Evolutionary conservation across 352 stramenopile species (phyloP).

Genomic region (Phytophthora pini): DNA sequence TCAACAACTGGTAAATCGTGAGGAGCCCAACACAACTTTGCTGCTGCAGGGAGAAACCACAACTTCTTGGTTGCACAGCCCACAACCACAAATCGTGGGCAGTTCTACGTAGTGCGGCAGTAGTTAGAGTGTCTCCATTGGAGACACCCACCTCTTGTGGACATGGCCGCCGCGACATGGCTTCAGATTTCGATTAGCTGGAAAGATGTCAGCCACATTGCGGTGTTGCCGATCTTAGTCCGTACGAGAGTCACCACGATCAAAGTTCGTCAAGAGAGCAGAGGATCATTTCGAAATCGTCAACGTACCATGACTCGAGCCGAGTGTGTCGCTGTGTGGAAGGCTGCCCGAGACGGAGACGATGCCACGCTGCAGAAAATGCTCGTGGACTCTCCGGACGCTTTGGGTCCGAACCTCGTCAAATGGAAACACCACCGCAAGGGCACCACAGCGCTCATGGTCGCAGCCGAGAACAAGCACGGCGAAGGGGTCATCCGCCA

Average conservation of each 20-base stretch:
- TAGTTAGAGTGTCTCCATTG: neutral
- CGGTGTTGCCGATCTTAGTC: neutral
- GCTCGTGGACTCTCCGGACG: conserved; percentile 24
- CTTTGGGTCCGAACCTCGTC: conserved; percentile 36
- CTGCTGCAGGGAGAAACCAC: too few species aligned
- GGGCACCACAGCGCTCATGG: conserved; percentile 74
- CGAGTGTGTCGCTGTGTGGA: conserved; percentile 43
- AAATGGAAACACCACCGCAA: conserved; percentile 50
- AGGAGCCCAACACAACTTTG: neutral
- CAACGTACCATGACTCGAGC: conserved; percentile 35
- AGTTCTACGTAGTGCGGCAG: too few species aligned
- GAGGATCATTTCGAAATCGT: conserved; percentile 22
- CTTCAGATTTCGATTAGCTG: conserved; percentile 22
- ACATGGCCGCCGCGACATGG: conserved; percentile 10
- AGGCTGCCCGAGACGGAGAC: conserved; percentile 38
- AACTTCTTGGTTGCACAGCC: too few species aligned
- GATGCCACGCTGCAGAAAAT: conserved; percentile 32
- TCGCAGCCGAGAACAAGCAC: conserved; percentile 40
- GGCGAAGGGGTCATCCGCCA: conserved; percentile 32
- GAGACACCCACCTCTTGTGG: conserved; percentile 23
- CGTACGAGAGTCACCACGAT: neutral
- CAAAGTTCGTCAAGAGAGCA: neutral
- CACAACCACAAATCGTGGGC: too few species aligned
- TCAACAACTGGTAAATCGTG: neutral
- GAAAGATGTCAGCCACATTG: conserved; percentile 29